Evolutionary conservation across 2,329 filamentous ascomycete species (phyloP).

Genomic region (Aspergillus novoparasiticus): DNA sequence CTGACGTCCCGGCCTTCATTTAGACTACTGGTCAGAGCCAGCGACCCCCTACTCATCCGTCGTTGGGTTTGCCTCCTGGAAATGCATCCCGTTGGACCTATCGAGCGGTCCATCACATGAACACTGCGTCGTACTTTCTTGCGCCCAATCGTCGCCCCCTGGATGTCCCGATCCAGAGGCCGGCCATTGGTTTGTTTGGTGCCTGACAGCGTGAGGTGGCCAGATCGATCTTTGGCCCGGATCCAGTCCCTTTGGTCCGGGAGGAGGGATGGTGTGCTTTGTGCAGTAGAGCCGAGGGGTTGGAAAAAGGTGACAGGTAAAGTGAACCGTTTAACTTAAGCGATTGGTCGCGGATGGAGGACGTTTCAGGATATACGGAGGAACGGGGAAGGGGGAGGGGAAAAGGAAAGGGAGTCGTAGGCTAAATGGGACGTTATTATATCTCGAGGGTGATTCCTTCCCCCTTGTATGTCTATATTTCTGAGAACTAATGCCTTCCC

Average conservation of each 20-base stretch:
- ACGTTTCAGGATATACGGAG: conserved; percentile 3
- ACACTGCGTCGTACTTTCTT: background rate
- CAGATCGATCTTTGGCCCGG: background rate
- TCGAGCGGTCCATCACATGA: conserved; percentile 1
- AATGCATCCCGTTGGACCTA: background rate
- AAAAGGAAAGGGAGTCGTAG: background rate
- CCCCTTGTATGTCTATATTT: background rate
- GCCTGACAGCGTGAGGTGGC: conserved; percentile 2
- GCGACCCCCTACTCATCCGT: background rate
- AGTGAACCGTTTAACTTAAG: background rate
- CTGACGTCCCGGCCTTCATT: background rate
- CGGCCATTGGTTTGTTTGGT: conserved; percentile 1
- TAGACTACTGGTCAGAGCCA: conserved; percentile 2
- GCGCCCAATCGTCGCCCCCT: background rate
- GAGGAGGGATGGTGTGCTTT: background rate
- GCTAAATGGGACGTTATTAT: background rate
- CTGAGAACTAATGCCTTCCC: background rate
- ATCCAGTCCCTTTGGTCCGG: background rate
- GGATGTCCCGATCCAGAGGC: background rate
- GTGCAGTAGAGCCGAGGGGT: background rate
- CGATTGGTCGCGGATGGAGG: background rate
- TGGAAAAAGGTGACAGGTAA: conserved; percentile 7
- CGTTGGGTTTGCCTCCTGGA: background rate
- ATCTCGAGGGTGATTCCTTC: background rate
- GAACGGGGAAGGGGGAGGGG: background rate